Conservation (phyloP, 352 stramenopile species). For the Blastocystis sp. region DNA sequence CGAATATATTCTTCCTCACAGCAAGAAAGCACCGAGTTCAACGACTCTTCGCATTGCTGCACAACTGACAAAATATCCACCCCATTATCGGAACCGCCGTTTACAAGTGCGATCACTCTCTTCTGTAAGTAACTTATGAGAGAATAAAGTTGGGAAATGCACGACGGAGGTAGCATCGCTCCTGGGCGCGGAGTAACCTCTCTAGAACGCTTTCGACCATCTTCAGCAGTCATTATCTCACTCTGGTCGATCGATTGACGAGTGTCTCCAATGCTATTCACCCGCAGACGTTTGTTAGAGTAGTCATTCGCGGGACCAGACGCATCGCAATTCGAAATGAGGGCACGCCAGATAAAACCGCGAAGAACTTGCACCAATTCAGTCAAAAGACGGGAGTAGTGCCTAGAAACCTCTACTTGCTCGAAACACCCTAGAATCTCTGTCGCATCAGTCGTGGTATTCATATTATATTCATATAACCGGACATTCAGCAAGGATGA, state of each 20-base stretch:
- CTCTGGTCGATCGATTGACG: neutral
- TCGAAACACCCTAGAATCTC: constrained; percentile 99
- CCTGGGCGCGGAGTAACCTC: neutral
- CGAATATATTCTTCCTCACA: neutral
- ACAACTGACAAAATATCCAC: constrained; percentile 30
- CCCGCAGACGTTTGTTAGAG: constrained; percentile 14
- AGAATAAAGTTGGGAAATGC: neutral
- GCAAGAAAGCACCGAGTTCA: neutral
- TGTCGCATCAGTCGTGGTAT: constrained; percentile 92
- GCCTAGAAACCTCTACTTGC: constrained; percentile 85
- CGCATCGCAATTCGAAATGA: neutral
- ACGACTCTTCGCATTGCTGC: neutral
- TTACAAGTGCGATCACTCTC: neutral
- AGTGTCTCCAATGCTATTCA: constrained; percentile 43
- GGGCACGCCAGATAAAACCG: constrained; percentile 1
- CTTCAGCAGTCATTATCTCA: neutral
- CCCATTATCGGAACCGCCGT: neutral
- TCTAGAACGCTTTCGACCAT: neutral
- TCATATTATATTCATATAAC: constrained; percentile 85
- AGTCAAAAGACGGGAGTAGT: constrained; percentile 70
- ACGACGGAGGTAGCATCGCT: neutral
- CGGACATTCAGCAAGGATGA: constrained; percentile 68
- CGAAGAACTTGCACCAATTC: constrained; percentile 41
- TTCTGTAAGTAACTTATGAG: constrained; percentile 11
- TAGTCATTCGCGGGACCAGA: neutral